Conservation (phyloP, 1,139 yeast genomes). For the Yamadazyma dendronema region DNA sequence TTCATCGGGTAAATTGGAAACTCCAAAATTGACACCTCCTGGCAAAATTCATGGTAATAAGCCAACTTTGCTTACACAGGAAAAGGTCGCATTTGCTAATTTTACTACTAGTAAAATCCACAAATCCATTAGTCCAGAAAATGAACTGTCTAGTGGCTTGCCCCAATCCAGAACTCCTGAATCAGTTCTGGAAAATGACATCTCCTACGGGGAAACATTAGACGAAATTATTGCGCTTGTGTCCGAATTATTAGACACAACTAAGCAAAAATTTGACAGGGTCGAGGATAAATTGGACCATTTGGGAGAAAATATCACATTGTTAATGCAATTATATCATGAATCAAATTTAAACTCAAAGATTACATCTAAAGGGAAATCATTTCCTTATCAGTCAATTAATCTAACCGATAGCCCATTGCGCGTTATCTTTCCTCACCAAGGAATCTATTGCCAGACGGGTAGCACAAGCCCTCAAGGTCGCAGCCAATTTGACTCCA, state of each 20-base stretch:
- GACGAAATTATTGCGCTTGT: not conserved
- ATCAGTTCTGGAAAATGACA: not conserved
- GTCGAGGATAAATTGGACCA: conserved; percentile 9
- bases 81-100: too few species aligned
- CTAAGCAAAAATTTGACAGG: not conserved
- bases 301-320: conserved; percentile 7
- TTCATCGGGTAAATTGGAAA: too few species aligned
- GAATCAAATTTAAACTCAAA: conserved; percentile 1
- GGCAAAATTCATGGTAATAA: too few species aligned
- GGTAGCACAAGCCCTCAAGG: too few species aligned
- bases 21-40: too few species aligned
- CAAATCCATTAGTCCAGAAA: too few species aligned
- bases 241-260: conserved; percentile 1
- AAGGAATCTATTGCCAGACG: not conserved
- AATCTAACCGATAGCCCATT: not conserved
- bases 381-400: not conserved
- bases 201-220: not conserved
- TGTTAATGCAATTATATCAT: conserved; percentile 2
- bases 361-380: too few species aligned
- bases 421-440: not conserved
- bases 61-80: too few species aligned
- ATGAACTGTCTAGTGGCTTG: too few species aligned
- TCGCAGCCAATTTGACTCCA: too few species aligned
- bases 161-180: too few species aligned
- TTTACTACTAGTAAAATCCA: too few species aligned